phyloP scores from a whole-genome alignment of 2,329 filamentous ascomycete species.

The Pseudomassariella vexata region DNA sequence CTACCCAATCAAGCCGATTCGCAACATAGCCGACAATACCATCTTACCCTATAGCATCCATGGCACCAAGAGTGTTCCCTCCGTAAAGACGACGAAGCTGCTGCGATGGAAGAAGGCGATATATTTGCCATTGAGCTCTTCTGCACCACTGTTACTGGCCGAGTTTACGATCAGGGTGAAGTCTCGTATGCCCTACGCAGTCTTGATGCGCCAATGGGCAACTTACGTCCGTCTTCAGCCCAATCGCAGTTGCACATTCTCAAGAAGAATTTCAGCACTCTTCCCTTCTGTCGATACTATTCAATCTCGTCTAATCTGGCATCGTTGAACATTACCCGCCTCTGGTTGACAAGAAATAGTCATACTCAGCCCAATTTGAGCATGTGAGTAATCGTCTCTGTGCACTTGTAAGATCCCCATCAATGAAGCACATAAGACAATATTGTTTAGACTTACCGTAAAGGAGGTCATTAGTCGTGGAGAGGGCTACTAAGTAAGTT shows the following conservation, averaged over 20 bases:
- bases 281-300: constrained; percentile 88
- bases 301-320: constrained; percentile 71
- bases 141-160: constrained; percentile 85
- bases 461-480: constrained; percentile 86
- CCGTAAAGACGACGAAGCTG: constrained; percentile 83
- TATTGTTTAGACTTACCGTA: constrained; percentile 69
- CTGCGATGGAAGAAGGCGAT: constrained; percentile 97
- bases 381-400: constrained; percentile 60
- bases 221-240: constrained; percentile 72
- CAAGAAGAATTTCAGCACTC: constrained; percentile 91
- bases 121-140: constrained; percentile 96
- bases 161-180: constrained; percentile 83
- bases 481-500: constrained; percentile 73
- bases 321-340: constrained; percentile 90
- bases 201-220: constrained; percentile 70
- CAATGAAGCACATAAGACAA: constrained; percentile 46
- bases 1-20: constrained; percentile 77
- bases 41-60: constrained; percentile 89
- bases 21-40: constrained; percentile 84
- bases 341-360: constrained; percentile 85
- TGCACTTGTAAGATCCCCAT: neutral
- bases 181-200: constrained; percentile 74
- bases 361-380: constrained; percentile 90
- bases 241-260: constrained; percentile 83
- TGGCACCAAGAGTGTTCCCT: constrained; percentile 87